A percentile compares a stretch with the other conserved stretches of the same genome.
Evolutionary conservation across 2,329 filamentous ascomycete species (phyloP).

Genomic region (Sporothrix humicola): DNA sequence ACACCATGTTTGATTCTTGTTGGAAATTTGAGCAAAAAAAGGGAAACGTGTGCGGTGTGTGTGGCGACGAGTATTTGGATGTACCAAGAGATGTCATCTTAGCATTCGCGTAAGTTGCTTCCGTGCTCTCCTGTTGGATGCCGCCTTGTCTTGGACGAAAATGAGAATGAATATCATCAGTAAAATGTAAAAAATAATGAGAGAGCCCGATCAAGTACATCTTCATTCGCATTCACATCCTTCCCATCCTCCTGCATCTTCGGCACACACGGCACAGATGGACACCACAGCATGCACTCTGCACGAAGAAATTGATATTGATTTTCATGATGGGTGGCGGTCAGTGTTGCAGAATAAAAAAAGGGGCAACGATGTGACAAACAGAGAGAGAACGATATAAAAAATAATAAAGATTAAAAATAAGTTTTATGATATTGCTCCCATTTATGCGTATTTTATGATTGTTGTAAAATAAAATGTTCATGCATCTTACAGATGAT

Average conservation of each 20-base stretch:
- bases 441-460: too few species aligned
- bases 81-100: not conserved
- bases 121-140: not conserved
- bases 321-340: not conserved
- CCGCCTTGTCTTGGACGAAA: not conserved
- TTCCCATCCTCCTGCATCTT: conserved; percentile 5
- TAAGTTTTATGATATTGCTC: too few species aligned
- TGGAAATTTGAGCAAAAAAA: not conserved
- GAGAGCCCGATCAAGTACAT: too few species aligned
- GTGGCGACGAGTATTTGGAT: not conserved
- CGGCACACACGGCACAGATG: conserved; percentile 20
- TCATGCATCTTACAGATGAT: too few species aligned
- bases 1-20: not conserved
- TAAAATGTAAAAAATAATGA: too few species aligned
- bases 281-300: not conserved
- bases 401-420: too few species aligned
- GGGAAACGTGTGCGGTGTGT: too few species aligned
- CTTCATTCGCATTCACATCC: not conserved
- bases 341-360: conserved; percentile 1
- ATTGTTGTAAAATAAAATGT: too few species aligned
- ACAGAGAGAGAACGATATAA: too few species aligned
- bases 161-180: too few species aligned
- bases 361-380: not conserved
- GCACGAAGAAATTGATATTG: not conserved
- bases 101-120: not conserved